Conservation (phyloP, 345 rosid genomes). For the Linum lewisii region DNA sequence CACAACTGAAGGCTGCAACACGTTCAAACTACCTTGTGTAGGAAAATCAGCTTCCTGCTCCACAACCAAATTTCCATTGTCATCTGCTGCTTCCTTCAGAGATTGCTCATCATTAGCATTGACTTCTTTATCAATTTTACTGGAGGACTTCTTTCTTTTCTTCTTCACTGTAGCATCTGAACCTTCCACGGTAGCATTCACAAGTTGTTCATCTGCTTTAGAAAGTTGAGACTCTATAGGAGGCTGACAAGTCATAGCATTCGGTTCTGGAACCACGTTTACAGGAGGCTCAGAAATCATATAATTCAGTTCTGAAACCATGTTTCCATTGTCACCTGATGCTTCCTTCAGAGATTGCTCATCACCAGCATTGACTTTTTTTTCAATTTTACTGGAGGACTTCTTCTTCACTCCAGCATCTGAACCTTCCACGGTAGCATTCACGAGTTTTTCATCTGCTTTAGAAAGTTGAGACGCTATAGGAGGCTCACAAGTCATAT, state of each 20-base stretch:
- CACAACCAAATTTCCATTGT: conserved; percentile 12
- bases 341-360: too few species aligned
- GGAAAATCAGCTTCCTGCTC: conserved; percentile 6
- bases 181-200: too few species aligned
- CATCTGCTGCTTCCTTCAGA: conserved; percentile 9
- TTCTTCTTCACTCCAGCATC: too few species aligned
- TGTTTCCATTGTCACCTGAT: too few species aligned
- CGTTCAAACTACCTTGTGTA: too few species aligned
- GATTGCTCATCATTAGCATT: conserved; percentile 12
- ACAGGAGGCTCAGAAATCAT: too few species aligned
- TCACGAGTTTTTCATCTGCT: too few species aligned
- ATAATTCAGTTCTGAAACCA: too few species aligned
- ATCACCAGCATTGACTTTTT: too few species aligned
- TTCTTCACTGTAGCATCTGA: conserved; percentile 14
- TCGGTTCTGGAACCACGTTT: conserved; percentile 8
- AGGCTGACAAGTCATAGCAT: conserved; percentile 5
- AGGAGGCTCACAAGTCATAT: conserved; percentile 6
- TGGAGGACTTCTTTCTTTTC: conserved; percentile 22
- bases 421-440: conserved; percentile 14
- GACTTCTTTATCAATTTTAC: conserved; percentile 13
- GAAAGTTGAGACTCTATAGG: conserved; percentile 9
- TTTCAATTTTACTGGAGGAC: too few species aligned
- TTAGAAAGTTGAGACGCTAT: conserved; percentile 11
- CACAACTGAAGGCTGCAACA: conserved; percentile 18
- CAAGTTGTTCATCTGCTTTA: conserved; percentile 6